Conservation (phyloP, 139 green algal species). For the Picochlorum sp. region DNA sequence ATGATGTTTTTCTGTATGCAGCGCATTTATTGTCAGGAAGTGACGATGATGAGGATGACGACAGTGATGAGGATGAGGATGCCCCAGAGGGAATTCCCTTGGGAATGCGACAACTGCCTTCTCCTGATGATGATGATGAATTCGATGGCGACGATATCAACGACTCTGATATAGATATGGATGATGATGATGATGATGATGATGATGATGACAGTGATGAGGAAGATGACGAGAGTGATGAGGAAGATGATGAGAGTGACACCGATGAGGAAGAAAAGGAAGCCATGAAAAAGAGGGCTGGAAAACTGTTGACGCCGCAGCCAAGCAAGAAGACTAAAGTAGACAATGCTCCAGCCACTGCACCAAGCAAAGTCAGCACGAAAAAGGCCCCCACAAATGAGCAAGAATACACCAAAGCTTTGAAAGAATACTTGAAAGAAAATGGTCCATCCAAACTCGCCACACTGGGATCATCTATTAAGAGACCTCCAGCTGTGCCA, state of each 20-base stretch:
- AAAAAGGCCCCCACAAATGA: slow-evolving; percentile 2
- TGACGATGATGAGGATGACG: not conserved
- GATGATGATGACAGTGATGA: slow-evolving; percentile 6
- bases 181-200: slow-evolving; percentile 6
- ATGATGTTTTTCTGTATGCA: not conserved
- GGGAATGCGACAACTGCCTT: not conserved
- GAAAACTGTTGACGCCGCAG: not conserved
- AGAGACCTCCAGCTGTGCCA: slow-evolving; percentile 1
- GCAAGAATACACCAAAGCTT: slow-evolving; percentile 1
- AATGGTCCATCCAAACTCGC: slow-evolving; percentile 15
- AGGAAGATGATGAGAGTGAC: slow-evolving; percentile 3
- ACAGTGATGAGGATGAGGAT: not conserved
- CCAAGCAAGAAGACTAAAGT: slow-evolving; percentile 4
- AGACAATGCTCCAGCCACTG: slow-evolving; percentile 10
- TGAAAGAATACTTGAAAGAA: slow-evolving; percentile 7
- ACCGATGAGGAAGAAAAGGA: not conserved
- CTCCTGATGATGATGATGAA: slow-evolving; percentile 7
- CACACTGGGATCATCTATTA: slow-evolving; percentile 1
- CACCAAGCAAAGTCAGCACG: slow-evolving; percentile 6
- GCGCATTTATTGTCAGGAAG: not conserved
- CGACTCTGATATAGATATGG: slow-evolving; percentile 3
- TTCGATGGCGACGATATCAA: not conserved
- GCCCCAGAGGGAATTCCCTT: not conserved
- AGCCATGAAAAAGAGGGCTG: not conserved
- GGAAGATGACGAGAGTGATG: not conserved